phyloP scores from a whole-genome alignment of 75 land plant species.

The Cunninghamia lanceolata region DNA sequence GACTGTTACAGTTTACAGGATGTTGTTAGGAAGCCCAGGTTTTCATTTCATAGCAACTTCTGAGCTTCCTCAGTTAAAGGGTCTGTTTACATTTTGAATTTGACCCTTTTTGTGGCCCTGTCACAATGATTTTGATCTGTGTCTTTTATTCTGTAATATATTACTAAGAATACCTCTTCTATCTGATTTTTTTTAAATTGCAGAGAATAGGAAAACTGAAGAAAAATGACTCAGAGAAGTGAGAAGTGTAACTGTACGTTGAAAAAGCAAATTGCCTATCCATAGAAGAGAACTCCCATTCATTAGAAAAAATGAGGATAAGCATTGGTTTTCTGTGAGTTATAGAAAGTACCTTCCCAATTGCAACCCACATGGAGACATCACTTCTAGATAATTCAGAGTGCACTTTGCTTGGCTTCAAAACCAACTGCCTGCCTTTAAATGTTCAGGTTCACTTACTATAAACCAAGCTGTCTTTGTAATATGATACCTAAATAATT shows the following conservation, averaged over 20 bases:
- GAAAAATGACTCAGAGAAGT: neutral
- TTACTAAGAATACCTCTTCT: neutral
- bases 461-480: neutral
- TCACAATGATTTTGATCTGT: neutral
- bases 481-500: neutral
- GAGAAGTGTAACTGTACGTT: neutral
- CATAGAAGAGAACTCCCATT: neutral
- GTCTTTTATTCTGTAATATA: neutral
- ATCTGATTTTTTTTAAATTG: too few species aligned
- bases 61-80: neutral
- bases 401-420: constrained; percentile 1
- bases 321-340: neutral
- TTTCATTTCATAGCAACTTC: neutral
- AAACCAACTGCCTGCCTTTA: constrained; percentile 6
- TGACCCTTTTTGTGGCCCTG: neutral
- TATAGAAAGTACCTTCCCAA: constrained; percentile 7
- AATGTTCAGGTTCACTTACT: constrained; percentile 7
- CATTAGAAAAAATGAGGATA: neutral
- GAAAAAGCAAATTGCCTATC: neutral
- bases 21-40: neutral
- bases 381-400: constrained; percentile 3
- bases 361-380: neutral
- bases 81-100: neutral
- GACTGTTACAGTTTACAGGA: neutral
- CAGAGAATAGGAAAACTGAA: neutral